Evolutionary conservation across 2,329 filamentous ascomycete species (phyloP).

Genomic region (Didymella segeticola): DNA sequence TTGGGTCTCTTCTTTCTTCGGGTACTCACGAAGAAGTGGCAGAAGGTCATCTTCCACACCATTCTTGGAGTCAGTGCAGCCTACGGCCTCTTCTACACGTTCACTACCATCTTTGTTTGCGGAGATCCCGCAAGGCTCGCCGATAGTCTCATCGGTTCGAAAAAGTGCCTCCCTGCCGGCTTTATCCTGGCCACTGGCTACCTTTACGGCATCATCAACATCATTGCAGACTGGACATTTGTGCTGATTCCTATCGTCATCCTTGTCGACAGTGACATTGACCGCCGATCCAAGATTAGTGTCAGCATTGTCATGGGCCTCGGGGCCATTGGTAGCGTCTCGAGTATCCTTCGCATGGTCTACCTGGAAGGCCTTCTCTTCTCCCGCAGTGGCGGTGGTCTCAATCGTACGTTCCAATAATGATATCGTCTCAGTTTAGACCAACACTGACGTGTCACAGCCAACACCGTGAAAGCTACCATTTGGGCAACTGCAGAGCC

Average conservation of each 20-base stretch:
- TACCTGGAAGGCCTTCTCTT: slow-evolving; percentile 37
- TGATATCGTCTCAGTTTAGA: neutral
- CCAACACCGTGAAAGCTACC: slow-evolving; percentile 46
- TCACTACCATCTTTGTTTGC: slow-evolving; percentile 40
- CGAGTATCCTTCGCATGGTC: slow-evolving; percentile 42
- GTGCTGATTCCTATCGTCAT: slow-evolving; percentile 44
- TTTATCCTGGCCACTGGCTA: slow-evolving; percentile 38
- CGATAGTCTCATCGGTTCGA: slow-evolving; percentile 24
- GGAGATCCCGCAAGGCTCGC: slow-evolving; percentile 36
- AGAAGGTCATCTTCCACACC: slow-evolving; percentile 33
- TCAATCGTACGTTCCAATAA: slow-evolving; percentile 18
- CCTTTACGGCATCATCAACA: slow-evolving; percentile 41
- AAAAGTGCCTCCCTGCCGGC: slow-evolving; percentile 32
- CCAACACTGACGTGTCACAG: slow-evolving; percentile 19
- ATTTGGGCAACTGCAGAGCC: slow-evolving; percentile 59
- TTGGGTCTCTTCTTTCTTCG: slow-evolving; percentile 47
- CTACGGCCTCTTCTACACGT: slow-evolving; percentile 41
- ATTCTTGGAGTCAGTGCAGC: slow-evolving; percentile 32
- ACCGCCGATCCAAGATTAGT: slow-evolving; percentile 54
- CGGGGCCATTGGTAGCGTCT: slow-evolving; percentile 48
- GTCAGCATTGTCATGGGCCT: slow-evolving; percentile 54
- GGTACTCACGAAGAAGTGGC: slow-evolving; percentile 42
- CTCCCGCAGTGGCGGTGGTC: neutral
- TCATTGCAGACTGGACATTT: slow-evolving; percentile 46
- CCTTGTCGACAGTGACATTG: slow-evolving; percentile 52